Percentiles rank a stretch among this genome's conserved stretches.
phyloP scores from a whole-genome alignment of 129 eudicot species.

The Flaveria brownii region DNA sequence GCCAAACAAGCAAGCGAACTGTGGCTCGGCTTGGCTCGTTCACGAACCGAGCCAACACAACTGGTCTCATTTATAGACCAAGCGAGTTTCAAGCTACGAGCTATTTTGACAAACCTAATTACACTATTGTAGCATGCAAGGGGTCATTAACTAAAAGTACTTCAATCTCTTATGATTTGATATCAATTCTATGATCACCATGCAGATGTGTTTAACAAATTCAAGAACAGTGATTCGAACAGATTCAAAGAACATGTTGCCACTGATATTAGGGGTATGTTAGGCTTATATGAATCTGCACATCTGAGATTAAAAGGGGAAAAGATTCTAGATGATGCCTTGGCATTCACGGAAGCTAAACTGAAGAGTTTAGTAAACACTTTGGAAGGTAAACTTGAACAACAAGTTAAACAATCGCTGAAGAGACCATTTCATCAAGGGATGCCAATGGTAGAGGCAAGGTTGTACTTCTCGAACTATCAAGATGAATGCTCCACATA shows the following conservation, averaged over 20 bases:
- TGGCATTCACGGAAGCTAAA: conserved; percentile 16
- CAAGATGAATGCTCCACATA: conserved; percentile 19
- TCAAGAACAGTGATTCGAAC: conserved; percentile 13
- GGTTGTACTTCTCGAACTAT: conserved; percentile 32
- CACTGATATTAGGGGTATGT: conserved; percentile 33
- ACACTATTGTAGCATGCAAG: too few relatives aligned
- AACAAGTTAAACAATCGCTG: conserved; percentile 32
- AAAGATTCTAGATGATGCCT: conserved; percentile 34
- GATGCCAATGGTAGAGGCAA: conserved; percentile 39
- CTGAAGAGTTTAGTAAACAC: conserved; percentile 29
- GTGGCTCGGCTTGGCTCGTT: too few relatives aligned
- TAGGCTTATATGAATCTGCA: conserved; percentile 41
- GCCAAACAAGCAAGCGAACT: too few relatives aligned
- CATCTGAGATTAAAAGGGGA: conserved; percentile 34
- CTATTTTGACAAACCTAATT: too few relatives aligned
- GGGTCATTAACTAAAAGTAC: too few relatives aligned
- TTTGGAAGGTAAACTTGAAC: conserved; percentile 10
- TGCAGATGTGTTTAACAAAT: conserved; percentile 45
- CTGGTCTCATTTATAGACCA: too few relatives aligned
- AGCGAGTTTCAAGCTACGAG: too few relatives aligned
- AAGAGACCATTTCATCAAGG: conserved; percentile 37
- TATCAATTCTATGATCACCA: background rate
- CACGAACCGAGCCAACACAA: too few relatives aligned
- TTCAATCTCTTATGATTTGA: too few relatives aligned
- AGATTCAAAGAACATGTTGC: conserved; percentile 24